These are phyloP conservation scores for Camellia sinensis DNA, from an alignment of 148 eudicot species.

Conservation along the genomic window DNA sequence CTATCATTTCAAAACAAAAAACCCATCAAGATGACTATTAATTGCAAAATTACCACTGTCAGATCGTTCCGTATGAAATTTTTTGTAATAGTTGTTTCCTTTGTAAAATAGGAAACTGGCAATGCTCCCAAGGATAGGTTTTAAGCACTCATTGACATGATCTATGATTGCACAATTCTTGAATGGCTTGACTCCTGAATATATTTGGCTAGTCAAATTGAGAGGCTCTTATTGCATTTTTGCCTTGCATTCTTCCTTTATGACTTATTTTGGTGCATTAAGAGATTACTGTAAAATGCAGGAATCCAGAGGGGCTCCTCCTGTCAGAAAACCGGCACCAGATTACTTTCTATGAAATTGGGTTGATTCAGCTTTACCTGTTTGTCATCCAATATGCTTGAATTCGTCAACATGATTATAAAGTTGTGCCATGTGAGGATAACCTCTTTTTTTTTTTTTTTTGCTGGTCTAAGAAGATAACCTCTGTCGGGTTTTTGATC, in stretches of 20 bases:
- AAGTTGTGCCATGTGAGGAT: not conserved
- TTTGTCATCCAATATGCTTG: not conserved
- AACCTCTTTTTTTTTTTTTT: too few relatives aligned
- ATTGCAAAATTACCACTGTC: too few relatives aligned
- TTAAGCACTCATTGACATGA: too few relatives aligned
- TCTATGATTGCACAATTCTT: too few relatives aligned
- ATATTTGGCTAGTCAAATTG: not conserved
- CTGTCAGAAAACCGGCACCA: conserved; percentile 78
- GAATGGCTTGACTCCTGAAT: not conserved
- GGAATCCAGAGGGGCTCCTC: conserved; percentile 93
- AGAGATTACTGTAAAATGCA: conserved; percentile 34
- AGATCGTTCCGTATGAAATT: too few relatives aligned
- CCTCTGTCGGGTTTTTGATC: not conserved
- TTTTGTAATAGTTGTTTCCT: too few relatives aligned
- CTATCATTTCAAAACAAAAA: too few relatives aligned
- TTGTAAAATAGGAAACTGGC: too few relatives aligned
- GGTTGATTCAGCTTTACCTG: not conserved
- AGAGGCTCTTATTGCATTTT: not conserved
- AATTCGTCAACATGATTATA: conserved; percentile 4
- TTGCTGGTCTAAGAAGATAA: not conserved
- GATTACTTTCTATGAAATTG: conserved; percentile 72
- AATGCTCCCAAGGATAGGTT: too few relatives aligned
- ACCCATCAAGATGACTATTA: too few relatives aligned
- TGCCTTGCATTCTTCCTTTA: not conserved
- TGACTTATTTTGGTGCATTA: not conserved